Evolutionary conservation across 225 moss, liverwort and hornwort genomes (phyloP).

Genomic region (Pseudoscleropodium purum): DNA sequence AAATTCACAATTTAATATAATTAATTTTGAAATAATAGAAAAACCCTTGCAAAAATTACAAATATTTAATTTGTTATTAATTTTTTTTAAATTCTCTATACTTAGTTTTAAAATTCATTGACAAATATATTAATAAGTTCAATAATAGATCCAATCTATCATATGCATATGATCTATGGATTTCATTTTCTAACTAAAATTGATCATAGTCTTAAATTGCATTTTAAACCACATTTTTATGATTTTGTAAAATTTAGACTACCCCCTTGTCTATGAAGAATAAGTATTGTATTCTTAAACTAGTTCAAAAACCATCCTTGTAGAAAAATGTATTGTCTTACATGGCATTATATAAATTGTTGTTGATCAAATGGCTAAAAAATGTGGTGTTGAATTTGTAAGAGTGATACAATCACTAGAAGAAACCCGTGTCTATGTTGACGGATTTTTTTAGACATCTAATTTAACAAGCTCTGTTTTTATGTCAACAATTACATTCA

Average conservation of each 20-base stretch:
- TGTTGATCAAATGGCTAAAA: background rate
- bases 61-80: background rate
- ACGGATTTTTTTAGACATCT: too few relatives aligned
- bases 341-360: background rate
- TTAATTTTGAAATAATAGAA: rapidly evolving
- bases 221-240: background rate
- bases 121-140: background rate
- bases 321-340: background rate
- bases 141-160: background rate
- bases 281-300: too few relatives aligned
- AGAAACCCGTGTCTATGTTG: too few relatives aligned
- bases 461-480: too few relatives aligned
- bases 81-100: background rate
- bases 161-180: background rate
- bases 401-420: background rate
- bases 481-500: too few relatives aligned
- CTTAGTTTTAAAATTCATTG: background rate
- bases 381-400: background rate
- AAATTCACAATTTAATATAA: background rate
- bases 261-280: background rate
- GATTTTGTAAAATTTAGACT: background rate
- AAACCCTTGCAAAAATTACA: background rate
- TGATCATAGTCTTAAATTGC: background rate
- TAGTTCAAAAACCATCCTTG: background rate
- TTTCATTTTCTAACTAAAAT: background rate